Conservation (phyloP, 2,329 filamentous ascomycete species). For the Penicillium sclerotiorum region DNA sequence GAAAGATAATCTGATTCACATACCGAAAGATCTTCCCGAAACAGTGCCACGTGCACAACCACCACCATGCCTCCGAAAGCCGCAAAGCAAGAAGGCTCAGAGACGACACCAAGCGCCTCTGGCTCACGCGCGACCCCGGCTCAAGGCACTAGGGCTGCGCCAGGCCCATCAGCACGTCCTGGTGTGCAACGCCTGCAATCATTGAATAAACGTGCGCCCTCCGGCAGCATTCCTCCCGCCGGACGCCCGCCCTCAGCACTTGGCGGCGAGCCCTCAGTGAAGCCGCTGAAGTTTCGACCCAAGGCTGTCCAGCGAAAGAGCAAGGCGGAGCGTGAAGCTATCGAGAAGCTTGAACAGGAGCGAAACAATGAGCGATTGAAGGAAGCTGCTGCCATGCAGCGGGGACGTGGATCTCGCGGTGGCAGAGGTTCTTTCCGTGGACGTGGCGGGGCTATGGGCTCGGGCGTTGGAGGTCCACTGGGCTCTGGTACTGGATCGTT, state of each 20-base stretch:
- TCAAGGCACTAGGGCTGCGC: constrained; percentile 11
- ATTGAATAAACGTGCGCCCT: constrained; percentile 40
- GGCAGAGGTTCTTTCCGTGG: constrained; percentile 22
- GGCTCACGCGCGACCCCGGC: constrained; percentile 5
- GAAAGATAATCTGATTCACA: no score
- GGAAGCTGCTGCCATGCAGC: constrained; percentile 45
- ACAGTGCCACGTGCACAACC: not conserved
- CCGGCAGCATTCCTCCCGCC: constrained; percentile 38
- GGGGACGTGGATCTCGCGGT: constrained; percentile 36
- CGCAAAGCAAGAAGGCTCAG: constrained; percentile 7
- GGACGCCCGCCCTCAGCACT: constrained; percentile 24
- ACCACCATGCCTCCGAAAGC: constrained; percentile 17
- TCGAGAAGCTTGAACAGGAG: constrained; percentile 46
- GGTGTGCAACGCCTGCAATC: constrained; percentile 48
- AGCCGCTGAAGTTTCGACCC: constrained; percentile 47
- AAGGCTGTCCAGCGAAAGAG: constrained; percentile 45
- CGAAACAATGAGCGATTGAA: constrained; percentile 41
- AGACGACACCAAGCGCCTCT: constrained; percentile 15
- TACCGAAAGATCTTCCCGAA: not conserved
- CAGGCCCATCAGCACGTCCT: constrained; percentile 30
- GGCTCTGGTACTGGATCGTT: constrained; percentile 21
- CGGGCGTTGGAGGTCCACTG: constrained; percentile 14
- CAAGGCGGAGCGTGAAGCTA: constrained; percentile 50
- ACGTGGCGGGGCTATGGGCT: constrained; percentile 8
- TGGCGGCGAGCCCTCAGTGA: constrained; percentile 36